Base-by-base conservation (phyloP, 1,284 basidiomycete species). In the Apiotrichum brassicae region DNA sequence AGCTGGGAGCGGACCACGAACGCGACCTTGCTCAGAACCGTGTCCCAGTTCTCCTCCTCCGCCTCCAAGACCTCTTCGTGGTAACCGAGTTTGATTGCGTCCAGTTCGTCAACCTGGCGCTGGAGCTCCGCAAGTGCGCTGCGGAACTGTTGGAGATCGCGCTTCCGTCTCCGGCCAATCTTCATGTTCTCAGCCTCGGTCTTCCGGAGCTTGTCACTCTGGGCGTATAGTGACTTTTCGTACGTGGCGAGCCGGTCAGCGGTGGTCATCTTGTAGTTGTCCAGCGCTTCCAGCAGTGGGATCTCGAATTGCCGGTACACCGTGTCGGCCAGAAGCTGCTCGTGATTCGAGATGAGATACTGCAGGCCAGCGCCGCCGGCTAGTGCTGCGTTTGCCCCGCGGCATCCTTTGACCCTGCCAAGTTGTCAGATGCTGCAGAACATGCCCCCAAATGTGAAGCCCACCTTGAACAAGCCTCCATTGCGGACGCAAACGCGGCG, bases 161-260 rank as follows among this genome's bases (percentile, higher is more conserved):
- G 79, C 66, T 87, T 84, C 69, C 86, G 85, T 70, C 79, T 80
- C 37, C 76, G 61, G 1, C 76, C 79, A 11, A 71, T 68, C 61
- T 86, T 85, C 79, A 94, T 81, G 69, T 87, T 93, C 56, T 82
- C 81, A 64, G 81, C 81, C 73, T 97, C 92, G n/a, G 88, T 95
- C 57, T 86, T 82, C 48, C 86, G 82, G 54, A 97, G 93, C 46
- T 86, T 78, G 58, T 81, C 80, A 61, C 87, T 92, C 76, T 86
- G 90, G 64, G 89, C 87, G 43, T 82, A 78, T 36, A 91, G 76
- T 12, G 82, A 79, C 56, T 78, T 82, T 73, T 93, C 89, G 63
- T 93, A 92, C 4, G 81, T 76, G 39, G 80, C 76, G 14, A 87
- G 86, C 24, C 88, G 81, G 68, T 90, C 87, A 81, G 68, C 58